Conservation (phyloP, 192 early-diverging fungal genomes). For the Cetraspora pellucida region DNA sequence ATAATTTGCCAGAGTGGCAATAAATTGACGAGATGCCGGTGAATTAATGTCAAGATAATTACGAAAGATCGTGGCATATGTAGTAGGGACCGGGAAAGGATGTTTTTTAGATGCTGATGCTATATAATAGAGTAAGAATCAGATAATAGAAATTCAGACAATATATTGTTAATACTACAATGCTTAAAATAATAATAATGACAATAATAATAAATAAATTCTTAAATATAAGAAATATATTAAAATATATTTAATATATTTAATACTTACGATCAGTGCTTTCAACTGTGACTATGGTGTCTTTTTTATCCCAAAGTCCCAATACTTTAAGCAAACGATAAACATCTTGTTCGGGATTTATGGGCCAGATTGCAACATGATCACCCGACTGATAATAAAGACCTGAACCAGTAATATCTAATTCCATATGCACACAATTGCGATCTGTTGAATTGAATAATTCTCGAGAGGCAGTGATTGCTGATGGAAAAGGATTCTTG, state of each 20-base stretch:
- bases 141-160: no score
- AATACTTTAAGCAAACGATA: conserved; percentile 64
- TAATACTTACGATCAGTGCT: conserved; percentile 59
- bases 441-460: conserved; percentile 74
- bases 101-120: conserved; percentile 69
- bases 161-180: conserved; percentile 17
- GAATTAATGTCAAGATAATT: conserved; percentile 90
- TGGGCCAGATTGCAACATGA: conserved; percentile 91
- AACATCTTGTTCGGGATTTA: conserved; percentile 83
- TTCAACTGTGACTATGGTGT: conserved; percentile 68
- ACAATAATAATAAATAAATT: not conserved
- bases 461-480: conserved; percentile 62
- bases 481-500: conserved; percentile 84
- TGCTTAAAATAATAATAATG: not conserved
- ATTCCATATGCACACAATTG: conserved; percentile 90
- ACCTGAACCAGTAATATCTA: conserved; percentile 82
- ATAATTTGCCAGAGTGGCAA: conserved; percentile 63
- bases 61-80: conserved; percentile 83
- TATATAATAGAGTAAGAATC: not conserved
- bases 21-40: conserved; percentile 69
- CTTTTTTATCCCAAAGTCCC: conserved; percentile 64
- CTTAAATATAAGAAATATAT: not conserved
- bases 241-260: no score
- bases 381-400: conserved; percentile 91
- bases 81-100: conserved; percentile 87